phyloP scores from a whole-genome alignment of 1,139 yeast species.

The Hanseniaspora gamundiae region DNA sequence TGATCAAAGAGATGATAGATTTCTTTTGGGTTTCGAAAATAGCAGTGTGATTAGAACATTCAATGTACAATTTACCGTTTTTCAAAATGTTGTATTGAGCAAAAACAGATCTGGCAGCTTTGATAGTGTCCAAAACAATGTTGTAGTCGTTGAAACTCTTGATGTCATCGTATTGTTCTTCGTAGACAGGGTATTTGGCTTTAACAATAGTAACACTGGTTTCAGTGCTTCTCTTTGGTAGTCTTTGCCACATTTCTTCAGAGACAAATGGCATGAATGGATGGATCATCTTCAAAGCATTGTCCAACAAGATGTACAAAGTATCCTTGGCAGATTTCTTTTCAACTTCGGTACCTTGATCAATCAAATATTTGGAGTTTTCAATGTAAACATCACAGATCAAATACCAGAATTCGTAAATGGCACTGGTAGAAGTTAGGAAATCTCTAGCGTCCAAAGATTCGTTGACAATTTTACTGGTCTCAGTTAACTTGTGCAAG shows the following conservation, averaged over 20 bases:
- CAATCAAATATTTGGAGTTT: conserved; percentile 84
- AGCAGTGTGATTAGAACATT: conserved; percentile 39
- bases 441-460: conserved; percentile 78
- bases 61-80: conserved; percentile 78
- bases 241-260: conserved; percentile 98
- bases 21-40: conserved; percentile 62
- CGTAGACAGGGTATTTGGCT: conserved; percentile 68
- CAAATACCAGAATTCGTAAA: conserved; percentile 91
- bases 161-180: conserved; percentile 45
- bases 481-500: conserved; percentile 65
- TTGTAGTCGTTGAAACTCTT: conserved; percentile 67
- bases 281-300: conserved; percentile 83
- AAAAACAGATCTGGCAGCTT: conserved; percentile 83
- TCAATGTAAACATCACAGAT: conserved; percentile 96
- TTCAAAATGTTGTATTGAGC: conserved; percentile 82
- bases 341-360: conserved; percentile 80
- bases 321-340: conserved; percentile 88
- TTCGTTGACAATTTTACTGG: conserved; percentile 53
- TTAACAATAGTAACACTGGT: conserved; percentile 57
- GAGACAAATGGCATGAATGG: conserved; percentile 97
- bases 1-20: conserved; percentile 79
- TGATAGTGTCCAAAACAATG: conserved; percentile 72
- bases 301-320: conserved; percentile 82
- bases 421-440: conserved; percentile 72
- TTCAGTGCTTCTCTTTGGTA: conserved; percentile 78